Conservation (phyloP, 1,284 basidiomycete species). For the Somion occarium region DNA sequence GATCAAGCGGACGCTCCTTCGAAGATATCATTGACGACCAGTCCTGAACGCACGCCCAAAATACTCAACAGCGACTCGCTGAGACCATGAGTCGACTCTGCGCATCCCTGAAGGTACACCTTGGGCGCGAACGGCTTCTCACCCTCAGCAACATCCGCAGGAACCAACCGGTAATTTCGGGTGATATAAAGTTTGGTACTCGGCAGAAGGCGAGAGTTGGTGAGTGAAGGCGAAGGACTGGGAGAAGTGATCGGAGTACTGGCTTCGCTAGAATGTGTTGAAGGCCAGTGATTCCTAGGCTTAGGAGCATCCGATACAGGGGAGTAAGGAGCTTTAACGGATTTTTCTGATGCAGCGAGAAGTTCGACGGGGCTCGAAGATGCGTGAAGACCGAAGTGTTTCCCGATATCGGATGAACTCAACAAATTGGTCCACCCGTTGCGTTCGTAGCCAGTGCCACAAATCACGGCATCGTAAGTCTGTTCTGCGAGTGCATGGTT, state of each 20-base stretch:
- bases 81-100: constrained; percentile 53
- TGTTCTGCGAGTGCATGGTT: constrained; percentile 28
- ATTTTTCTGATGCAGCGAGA: constrained; percentile 9
- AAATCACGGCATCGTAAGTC: constrained; percentile 48
- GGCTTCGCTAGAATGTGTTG: constrained; percentile 12
- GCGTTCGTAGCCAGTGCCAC: constrained; percentile 56
- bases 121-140: constrained; percentile 30
- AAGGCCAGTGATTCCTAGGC: constrained; percentile 10
- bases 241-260: constrained; percentile 5
- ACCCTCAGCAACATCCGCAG: constrained; percentile 17
- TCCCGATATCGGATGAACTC: constrained; percentile 38
- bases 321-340: constrained; percentile 12
- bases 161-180: constrained; percentile 41
- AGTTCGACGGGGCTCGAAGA: constrained; percentile 21
- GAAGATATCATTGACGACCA: constrained; percentile 41
- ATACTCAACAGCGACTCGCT: constrained; percentile 55
- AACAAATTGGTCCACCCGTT: constrained; percentile 45
- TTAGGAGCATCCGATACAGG: constrained; percentile 12
- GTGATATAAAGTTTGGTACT: constrained; percentile 37
- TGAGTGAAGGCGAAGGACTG: constrained; percentile 16
- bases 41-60: constrained; percentile 43
- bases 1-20: neutral
- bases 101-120: constrained; percentile 53
- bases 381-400: constrained; percentile 35
- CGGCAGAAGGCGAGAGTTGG: constrained; percentile 16